Evolutionary conservation across 176 grass and related monocot species (phyloP), one percentile per base, ranked within the genome.

Genomic region (Puccinellia tenuiflora): DNA sequence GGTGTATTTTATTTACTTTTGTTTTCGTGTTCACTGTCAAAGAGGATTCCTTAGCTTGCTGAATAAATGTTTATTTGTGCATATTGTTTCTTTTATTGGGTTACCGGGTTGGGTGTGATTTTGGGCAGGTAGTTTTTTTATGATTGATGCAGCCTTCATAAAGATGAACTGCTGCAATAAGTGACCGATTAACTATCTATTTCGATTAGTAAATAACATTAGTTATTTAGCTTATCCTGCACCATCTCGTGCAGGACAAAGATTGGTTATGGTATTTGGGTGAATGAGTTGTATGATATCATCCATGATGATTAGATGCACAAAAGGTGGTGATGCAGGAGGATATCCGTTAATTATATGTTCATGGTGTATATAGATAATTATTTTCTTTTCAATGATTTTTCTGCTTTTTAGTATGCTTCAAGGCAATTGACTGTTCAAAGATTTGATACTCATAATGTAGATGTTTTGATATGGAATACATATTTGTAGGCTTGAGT

Each of bases 401-500:
- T 29, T 20, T 76, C 31, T 65, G 31, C 82, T 64, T 51, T 75
- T 16, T 77, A 67, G 72, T 66, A 30, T 84, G 46, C 56, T 84
- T 75, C 54, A 75, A 48, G 21, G 59, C 9, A 53, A 38, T 65
- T 75, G 31, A 48, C 50, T 26, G 11, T 25, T 72, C 4, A 67
- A 79, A 79, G 25, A 46, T 84, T 65, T 79, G 24, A 6, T 71
- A 78, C 68, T 74, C 38, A 56, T 47, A 78, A 73, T 74, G 18
- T 78, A 70, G 15, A 50, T 73, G 29, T 82, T 79, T 80, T 91
- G 18, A 85, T 72, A 73, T 14, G 18, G 34, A 73, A 72, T 52
- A 29, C 35, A 78, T 85, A 26, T 81, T 77, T 89, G 38, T 87
- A 98, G 96, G 96, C 76, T 92, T 88, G 96, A 98, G 83, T 98